Evolutionary conservation across 2,329 filamentous ascomycete species (phyloP).

Genomic region (Tothia fuscella): DNA sequence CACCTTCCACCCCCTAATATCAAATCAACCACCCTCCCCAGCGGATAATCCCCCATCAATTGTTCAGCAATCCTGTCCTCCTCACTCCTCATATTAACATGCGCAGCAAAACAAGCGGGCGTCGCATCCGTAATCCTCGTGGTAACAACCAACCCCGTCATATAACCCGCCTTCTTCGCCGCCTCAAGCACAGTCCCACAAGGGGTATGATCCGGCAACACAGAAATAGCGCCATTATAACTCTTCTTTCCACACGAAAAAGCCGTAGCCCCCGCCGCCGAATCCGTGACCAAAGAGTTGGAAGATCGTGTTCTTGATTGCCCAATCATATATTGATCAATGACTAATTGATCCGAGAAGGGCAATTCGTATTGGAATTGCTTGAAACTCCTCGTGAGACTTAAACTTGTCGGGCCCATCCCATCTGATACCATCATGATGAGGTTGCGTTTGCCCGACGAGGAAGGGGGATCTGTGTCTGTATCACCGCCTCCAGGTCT

Average conservation of each 20-base stretch:
- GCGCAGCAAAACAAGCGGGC: constrained; percentile 85
- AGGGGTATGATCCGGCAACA: constrained; percentile 70
- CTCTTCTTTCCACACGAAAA: constrained; percentile 89
- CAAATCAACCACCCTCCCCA: constrained; percentile 80
- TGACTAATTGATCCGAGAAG: constrained; percentile 58
- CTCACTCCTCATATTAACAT: constrained; percentile 67
- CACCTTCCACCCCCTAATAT: constrained; percentile 90
- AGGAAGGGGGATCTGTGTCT: constrained; percentile 21
- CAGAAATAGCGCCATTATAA: constrained; percentile 92
- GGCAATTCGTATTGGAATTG: constrained; percentile 67
- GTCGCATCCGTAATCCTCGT: constrained; percentile 93
- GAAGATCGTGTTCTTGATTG: constrained; percentile 76
- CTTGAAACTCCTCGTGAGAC: constrained; percentile 73
- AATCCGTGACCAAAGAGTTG: constrained; percentile 82
- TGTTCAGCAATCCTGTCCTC: constrained; percentile 89
- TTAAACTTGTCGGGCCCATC: constrained; percentile 89
- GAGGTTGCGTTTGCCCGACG: constrained; percentile 69
- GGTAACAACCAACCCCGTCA: constrained; percentile 87
- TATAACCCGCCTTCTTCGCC: constrained; percentile 81
- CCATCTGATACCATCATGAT: constrained; percentile 99
- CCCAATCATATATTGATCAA: constrained; percentile 86
- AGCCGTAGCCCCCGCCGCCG: constrained; percentile 90
- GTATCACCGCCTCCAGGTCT: no score
- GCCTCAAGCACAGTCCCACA: constrained; percentile 92
- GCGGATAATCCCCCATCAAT: constrained; percentile 74